phyloP scores from a whole-genome alignment of 2,329 filamentous ascomycete genomes.

The Colletotrichum sp. region DNA sequence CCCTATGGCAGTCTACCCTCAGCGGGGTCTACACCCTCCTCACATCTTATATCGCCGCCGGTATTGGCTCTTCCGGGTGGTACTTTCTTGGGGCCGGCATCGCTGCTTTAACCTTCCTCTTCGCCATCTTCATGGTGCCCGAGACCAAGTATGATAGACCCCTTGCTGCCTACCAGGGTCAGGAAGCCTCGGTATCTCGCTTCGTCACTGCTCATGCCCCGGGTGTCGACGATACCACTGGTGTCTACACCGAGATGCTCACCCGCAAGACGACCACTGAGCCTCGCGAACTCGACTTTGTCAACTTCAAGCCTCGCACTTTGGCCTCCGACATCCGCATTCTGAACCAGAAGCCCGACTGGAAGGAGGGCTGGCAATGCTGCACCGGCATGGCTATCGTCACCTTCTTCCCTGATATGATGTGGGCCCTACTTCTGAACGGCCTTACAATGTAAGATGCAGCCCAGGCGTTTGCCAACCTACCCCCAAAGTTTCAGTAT shows the following conservation, averaged over 20 bases:
- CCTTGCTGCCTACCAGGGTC: constrained; percentile 39
- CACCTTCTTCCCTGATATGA: constrained; percentile 44
- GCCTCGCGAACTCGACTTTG: constrained; percentile 35
- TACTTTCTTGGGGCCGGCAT: constrained; percentile 45
- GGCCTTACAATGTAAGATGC: constrained; percentile 7
- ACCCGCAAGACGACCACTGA: constrained; percentile 1
- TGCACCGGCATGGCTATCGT: constrained; percentile 33
- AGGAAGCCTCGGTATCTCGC: constrained; percentile 14
- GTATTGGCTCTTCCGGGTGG: constrained; percentile 46
- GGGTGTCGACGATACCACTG: constrained; percentile 19
- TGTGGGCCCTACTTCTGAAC: constrained; percentile 45
- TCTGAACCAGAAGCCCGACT: constrained; percentile 42
- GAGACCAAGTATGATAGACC: constrained; percentile 47
- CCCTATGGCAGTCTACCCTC: constrained; percentile 42
- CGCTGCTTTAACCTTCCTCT: constrained; percentile 34
- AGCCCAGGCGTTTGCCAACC: neutral
- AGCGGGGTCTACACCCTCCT: constrained; percentile 42
- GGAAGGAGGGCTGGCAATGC: constrained; percentile 30
- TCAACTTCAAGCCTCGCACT: constrained; percentile 40
- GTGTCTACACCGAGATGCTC: constrained; percentile 20
- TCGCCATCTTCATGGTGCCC: constrained; percentile 43
- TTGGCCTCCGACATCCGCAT: constrained; percentile 38
- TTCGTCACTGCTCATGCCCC: constrained; percentile 22
- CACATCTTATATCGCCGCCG: constrained; percentile 45
- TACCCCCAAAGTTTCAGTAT: neutral